phyloP scores from a whole-genome alignment of 805 yeast genomes.

The Yarrowia deformans region DNA sequence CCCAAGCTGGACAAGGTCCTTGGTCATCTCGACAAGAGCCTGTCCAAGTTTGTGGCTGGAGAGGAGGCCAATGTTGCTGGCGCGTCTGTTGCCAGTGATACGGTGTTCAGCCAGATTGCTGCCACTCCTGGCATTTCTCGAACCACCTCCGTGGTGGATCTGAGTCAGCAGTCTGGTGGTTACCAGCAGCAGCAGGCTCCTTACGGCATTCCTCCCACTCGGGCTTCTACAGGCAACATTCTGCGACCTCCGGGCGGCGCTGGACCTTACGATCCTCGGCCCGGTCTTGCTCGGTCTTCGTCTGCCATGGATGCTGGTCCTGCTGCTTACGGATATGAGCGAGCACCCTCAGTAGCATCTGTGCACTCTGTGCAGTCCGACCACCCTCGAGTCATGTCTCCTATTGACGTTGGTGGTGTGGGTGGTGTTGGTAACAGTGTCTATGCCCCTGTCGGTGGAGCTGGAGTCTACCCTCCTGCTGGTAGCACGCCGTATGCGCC shows the following conservation, averaged over 20 bases:
- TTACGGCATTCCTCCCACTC: slow-evolving; percentile 25
- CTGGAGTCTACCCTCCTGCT: slow-evolving; percentile 22
- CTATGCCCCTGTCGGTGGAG: slow-evolving; percentile 26
- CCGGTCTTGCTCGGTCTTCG: slow-evolving; percentile 66
- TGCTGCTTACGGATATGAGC: slow-evolving; percentile 19
- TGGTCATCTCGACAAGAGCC: slow-evolving; percentile 85
- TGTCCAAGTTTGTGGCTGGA: slow-evolving; percentile 83
- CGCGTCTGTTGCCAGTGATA: slow-evolving; percentile 46
- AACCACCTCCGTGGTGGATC: slow-evolving; percentile 38
- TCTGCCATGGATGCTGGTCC: slow-evolving; percentile 53
- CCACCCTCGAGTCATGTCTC: slow-evolving; percentile 37
- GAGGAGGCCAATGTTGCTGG: slow-evolving; percentile 61
- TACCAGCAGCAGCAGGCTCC: slow-evolving; percentile 21
- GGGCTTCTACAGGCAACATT: slow-evolving; percentile 46
- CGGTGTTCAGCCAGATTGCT: slow-evolving; percentile 42
- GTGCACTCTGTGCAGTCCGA: slow-evolving; percentile 31
- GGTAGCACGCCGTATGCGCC: slow-evolving; percentile 12
- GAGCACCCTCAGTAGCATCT: slow-evolving; percentile 26
- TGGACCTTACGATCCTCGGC: slow-evolving; percentile 65
- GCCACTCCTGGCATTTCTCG: slow-evolving; percentile 39
- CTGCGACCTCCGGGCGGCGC: slow-evolving; percentile 63
- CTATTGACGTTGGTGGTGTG: slow-evolving; percentile 42
- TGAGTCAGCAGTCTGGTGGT: slow-evolving; percentile 26
- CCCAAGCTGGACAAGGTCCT: slow-evolving; percentile 75
- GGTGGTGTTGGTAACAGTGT: neutral